Percentiles rank a stretch among this genome's conserved stretches.
phyloP scores from a whole-genome alignment of 345 rosid genomes.

The Bretschneidera sinensis region DNA sequence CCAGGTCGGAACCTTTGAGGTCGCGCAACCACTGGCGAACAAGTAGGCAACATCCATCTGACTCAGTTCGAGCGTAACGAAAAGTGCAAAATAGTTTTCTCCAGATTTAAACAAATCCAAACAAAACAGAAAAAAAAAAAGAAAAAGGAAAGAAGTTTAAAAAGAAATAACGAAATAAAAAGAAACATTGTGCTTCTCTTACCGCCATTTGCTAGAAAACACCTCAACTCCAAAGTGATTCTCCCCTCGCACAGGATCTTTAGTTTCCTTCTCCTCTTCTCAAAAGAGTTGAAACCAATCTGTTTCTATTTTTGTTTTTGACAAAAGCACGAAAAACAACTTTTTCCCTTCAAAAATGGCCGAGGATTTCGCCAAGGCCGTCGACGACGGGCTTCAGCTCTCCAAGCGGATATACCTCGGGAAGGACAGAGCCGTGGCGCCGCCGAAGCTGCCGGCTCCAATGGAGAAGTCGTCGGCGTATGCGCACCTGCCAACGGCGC shows the following conservation, averaged over 20 bases:
- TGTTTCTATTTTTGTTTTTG: slow-evolving; percentile 5
- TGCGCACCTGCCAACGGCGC: slow-evolving; percentile 55
- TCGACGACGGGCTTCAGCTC: slow-evolving; percentile 80
- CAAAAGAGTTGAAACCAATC: slow-evolving; percentile 4
- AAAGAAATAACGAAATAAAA: background rate
- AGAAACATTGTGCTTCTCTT: no score
- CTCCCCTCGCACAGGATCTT: no score
- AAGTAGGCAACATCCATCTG: background rate
- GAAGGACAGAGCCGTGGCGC: slow-evolving; percentile 67
- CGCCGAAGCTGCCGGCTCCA: slow-evolving; percentile 44
- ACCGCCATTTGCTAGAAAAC: slow-evolving; percentile 12
- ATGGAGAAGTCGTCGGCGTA: slow-evolving; percentile 54
- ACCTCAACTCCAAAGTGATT: slow-evolving; percentile 25
- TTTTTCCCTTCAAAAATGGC: slow-evolving; percentile 39
- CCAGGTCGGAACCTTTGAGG: no score
- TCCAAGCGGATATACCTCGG: slow-evolving; percentile 75
- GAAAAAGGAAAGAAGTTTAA: no score
- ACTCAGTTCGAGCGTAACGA: background rate
- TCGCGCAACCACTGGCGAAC: no score
- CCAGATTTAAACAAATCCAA: background rate
- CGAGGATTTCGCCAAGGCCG: slow-evolving; percentile 66
- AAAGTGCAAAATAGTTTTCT: background rate
- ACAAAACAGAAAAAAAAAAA: background rate
- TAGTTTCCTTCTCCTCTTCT: slow-evolving; percentile 10
- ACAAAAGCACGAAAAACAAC: slow-evolving; percentile 14